A percentile compares a stretch with the other conserved stretches of the same genome.
These are phyloP conservation scores for Rhododendron henanense DNA, from an alignment of 148 eudicot genomes.

Conservation along the genomic window DNA sequence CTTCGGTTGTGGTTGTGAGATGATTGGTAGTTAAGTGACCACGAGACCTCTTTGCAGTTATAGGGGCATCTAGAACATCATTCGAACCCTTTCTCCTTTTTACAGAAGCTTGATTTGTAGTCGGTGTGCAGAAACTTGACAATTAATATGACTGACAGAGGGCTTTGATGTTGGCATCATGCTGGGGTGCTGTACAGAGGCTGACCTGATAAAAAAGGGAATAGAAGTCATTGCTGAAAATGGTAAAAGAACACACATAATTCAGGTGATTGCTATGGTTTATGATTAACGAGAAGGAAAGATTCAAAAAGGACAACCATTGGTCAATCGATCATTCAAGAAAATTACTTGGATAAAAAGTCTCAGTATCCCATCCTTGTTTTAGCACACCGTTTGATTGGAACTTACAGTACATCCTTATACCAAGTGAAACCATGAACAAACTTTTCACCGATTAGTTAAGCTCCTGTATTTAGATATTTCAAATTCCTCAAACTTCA, in stretches of 20 bases:
- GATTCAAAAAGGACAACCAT: neutral
- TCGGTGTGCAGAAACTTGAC: constrained; percentile 37
- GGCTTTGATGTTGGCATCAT: constrained; percentile 43
- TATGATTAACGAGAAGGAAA: neutral
- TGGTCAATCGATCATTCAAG: neutral
- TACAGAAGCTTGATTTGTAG: constrained; percentile 25
- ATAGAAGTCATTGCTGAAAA: neutral
- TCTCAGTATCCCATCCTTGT: neutral
- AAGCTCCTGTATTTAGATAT: neutral
- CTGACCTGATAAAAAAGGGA: constrained; percentile 30
- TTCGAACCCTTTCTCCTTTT: constrained; percentile 54
- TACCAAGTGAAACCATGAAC: neutral
- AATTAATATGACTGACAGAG: constrained; percentile 23
- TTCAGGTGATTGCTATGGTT: neutral
- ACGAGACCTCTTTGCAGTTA: constrained; percentile 47
- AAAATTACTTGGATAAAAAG: neutral
- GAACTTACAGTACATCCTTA: neutral
- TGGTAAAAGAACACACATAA: neutral
- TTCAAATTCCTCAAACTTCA: constrained; percentile 5
- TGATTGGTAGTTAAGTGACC: constrained; percentile 22
- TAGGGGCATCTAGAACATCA: constrained; percentile 31
- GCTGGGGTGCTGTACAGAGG: constrained; percentile 36
- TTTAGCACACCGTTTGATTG: neutral
- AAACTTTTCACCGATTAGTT: neutral
- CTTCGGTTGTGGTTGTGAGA: constrained; percentile 23